A percentile compares a stretch with the other conserved stretches of the same genome.
phyloP scores from a whole-genome alignment of 495 filamentous ascomycete species.

The Parmelia sp. region DNA sequence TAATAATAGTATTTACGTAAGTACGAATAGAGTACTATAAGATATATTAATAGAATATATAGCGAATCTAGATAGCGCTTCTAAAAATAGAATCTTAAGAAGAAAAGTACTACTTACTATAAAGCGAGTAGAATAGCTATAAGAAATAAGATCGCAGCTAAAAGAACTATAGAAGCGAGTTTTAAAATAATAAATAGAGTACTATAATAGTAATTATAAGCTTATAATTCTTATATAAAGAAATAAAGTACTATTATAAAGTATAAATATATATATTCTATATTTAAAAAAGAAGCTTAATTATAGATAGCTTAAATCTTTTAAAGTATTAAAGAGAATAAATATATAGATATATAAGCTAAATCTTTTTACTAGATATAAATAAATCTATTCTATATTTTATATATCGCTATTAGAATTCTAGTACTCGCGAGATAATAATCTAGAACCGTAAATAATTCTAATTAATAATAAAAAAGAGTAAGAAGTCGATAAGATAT shows the following conservation, averaged over 20 bases:
- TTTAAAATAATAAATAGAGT: not conserved
- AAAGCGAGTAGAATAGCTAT: no score
- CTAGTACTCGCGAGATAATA: no score
- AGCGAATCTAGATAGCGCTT: not conserved
- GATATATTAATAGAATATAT: not conserved
- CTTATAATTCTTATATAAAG: not conserved
- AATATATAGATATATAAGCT: no score
- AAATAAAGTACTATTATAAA: not conserved
- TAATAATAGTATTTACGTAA: not conserved
- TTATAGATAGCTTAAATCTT: no score
- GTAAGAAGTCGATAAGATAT: not conserved
- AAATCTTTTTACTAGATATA: no score
- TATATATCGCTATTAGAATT: no score
- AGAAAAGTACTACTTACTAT: no score
- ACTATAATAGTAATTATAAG: not conserved
- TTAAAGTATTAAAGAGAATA: no score
- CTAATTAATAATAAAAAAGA: not conserved
- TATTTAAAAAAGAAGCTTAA: not conserved
- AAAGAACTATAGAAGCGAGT: not conserved
- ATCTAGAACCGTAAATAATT: not conserved
- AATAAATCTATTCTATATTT: no score
- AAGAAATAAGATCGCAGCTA: no score
- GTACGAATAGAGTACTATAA: not conserved
- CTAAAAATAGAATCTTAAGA: not conserved
- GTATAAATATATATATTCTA: not conserved